Conservation (phyloP, 1,284 basidiomycete species). For the Rhodotorula sp. region DNA sequence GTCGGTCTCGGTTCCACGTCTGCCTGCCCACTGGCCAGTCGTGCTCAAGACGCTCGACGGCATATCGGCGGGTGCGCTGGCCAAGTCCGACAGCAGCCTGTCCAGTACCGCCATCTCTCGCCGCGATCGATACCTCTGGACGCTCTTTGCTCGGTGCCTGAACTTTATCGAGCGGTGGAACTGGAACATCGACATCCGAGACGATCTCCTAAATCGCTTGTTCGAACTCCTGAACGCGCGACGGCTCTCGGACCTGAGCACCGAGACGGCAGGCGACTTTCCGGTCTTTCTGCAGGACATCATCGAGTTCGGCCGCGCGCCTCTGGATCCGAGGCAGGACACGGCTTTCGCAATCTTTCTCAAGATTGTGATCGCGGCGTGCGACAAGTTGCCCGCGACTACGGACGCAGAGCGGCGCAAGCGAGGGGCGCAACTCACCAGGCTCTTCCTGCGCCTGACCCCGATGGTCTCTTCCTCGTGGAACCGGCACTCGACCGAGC, state of each 20-base stretch:
- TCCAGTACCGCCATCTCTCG: slow-evolving; percentile 57
- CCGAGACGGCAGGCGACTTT: slow-evolving; percentile 68
- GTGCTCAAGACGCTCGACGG: slow-evolving; percentile 60
- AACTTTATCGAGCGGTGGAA: slow-evolving; percentile 68
- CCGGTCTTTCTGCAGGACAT: slow-evolving; percentile 71
- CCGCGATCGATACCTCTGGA: slow-evolving; percentile 72
- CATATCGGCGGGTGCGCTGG: slow-evolving; percentile 61
- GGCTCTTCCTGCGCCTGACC: slow-evolving; percentile 73
- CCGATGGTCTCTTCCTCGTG: slow-evolving; percentile 70
- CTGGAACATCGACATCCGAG: slow-evolving; percentile 65
- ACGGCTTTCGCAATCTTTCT: slow-evolving; percentile 77
- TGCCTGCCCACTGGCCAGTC: slow-evolving; percentile 68
- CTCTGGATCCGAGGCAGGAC: slow-evolving; percentile 60
- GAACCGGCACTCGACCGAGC: slow-evolving; percentile 58
- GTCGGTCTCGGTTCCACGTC: slow-evolving; percentile 54
- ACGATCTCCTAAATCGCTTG: slow-evolving; percentile 66
- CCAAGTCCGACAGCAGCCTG: slow-evolving; percentile 56
- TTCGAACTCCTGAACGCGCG: slow-evolving; percentile 77
- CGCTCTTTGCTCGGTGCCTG: slow-evolving; percentile 72
- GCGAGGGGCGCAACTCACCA: slow-evolving; percentile 54
- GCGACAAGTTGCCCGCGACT: slow-evolving; percentile 43
- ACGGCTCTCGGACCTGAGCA: slow-evolving; percentile 72
- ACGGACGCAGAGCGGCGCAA: slow-evolving; percentile 46
- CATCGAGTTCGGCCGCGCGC: slow-evolving; percentile 55
- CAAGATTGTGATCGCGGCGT: slow-evolving; percentile 68